Evolutionary conservation across 805 yeast genomes (phyloP), one percentile per base, ranked within the genome.

Genomic region (Monosporozyma solicola): DNA sequence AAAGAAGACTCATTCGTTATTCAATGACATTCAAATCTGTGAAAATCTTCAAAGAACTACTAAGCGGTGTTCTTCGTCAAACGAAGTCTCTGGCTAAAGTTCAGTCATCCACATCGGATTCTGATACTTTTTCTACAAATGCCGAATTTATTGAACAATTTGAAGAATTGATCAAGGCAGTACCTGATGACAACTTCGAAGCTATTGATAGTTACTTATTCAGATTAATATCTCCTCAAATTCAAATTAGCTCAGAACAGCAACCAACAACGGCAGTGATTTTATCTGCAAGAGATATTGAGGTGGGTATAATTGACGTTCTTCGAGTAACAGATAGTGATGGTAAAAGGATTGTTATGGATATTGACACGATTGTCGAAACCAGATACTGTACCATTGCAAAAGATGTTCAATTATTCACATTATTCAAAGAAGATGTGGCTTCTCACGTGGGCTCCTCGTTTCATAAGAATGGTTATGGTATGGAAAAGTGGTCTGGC

Each of bases 191-290:
- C 0, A 69, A 68, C 3, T 70, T 70, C 22, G 73, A 75, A 41
- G 78, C 79, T 50, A 66, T 70, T 7, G 78, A 79, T 57, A 77
- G 80, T 51, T 80, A 75, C 60, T 69, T 82, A 54, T 64, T 83
- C 47, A 76, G 78, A 56, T 68, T 84, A 44, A 73, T 79, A 6
- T 78, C 82, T 47, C 87, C 88, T 0, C 89, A 84, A 60, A 72
- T 83, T 13, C 88, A 83, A 58, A 60, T 80, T 25, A 70, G 73
- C 10, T 74, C 80, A 22, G 75, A 74, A 13, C 66, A 68, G 20
- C 79, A 75, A 48, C 73, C 72, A 0, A 68, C 75, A 13, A 70
- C 79, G 1, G 78, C 83, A 53, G 73, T 79, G 6, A 62, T 83
- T 35, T 59, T 82, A 2, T 72, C 83, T 3, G 77, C 86, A 0